Percentiles rank a stretch among this genome's conserved stretches.
phyloP scores from a whole-genome alignment of 2,329 filamentous ascomycete species.

The Atkinsonella texensis region DNA sequence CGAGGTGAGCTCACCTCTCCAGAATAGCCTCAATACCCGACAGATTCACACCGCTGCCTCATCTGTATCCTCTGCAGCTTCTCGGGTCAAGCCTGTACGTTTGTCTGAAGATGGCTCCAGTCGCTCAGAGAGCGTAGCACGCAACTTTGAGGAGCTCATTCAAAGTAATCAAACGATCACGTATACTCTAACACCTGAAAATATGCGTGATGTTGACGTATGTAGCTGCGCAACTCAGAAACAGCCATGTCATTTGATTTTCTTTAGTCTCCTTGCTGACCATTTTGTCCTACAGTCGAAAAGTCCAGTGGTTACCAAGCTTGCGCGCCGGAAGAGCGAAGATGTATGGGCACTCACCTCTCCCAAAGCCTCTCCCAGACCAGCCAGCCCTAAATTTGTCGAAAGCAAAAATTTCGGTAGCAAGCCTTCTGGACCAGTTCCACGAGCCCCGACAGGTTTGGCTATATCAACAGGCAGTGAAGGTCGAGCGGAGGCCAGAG shows the following conservation, averaged over 20 bases:
- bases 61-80: slow-evolving; percentile 35
- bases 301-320: slow-evolving; percentile 28
- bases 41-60: slow-evolving; percentile 38
- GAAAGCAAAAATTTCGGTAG: slow-evolving; percentile 6
- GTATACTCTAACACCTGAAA: slow-evolving; percentile 70
- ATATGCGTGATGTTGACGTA: slow-evolving; percentile 66
- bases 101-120: slow-evolving; percentile 46
- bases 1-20: slow-evolving; percentile 16
- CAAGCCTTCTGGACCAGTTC: slow-evolving; percentile 11
- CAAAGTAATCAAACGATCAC: slow-evolving; percentile 73
- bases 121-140: slow-evolving; percentile 45
- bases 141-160: slow-evolving; percentile 68
- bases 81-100: slow-evolving; percentile 40
- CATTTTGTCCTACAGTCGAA: slow-evolving; percentile 21
- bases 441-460: slow-evolving; percentile 13
- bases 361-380: slow-evolving; percentile 35
- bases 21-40: slow-evolving; percentile 17
- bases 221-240: slow-evolving; percentile 17
- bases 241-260: background rate
- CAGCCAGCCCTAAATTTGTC: slow-evolving; percentile 3
- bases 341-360: slow-evolving; percentile 29
- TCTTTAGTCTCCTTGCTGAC: background rate
- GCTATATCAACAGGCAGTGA: slow-evolving; percentile 12
- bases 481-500: slow-evolving; percentile 41
- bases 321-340: slow-evolving; percentile 31